A percentile compares a stretch with the other conserved stretches of the same genome.
Conservation (phyloP, 495 filamentous ascomycete species). For the Penicillium desertorum region DNA sequence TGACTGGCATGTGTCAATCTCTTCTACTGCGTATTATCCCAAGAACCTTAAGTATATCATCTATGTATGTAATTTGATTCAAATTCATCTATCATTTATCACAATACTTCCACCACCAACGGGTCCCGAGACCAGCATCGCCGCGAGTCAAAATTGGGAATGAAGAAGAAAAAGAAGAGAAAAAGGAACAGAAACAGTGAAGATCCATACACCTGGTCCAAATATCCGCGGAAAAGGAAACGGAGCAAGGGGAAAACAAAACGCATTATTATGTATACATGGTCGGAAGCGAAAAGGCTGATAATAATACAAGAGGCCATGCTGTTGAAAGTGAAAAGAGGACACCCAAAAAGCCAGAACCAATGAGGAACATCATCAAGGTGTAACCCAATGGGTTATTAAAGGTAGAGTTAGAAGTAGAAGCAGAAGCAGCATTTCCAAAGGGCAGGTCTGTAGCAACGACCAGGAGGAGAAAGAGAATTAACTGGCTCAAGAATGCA, state of each 20-base stretch:
- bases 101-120: neutral
- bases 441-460: slow-evolving; percentile 12
- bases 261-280: slow-evolving; percentile 15
- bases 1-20: neutral
- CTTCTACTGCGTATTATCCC: neutral
- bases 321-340: slow-evolving; percentile 7
- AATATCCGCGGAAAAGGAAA: neutral
- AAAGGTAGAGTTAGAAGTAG: neutral
- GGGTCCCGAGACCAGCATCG: neutral
- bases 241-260: neutral
- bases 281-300: slow-evolving; percentile 3
- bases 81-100: slow-evolving; percentile 10
- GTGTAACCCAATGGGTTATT: neutral
- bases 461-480: neutral
- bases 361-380: neutral
- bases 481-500: slow-evolving; percentile 18
- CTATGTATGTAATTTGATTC: slow-evolving; percentile 4
- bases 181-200: slow-evolving; percentile 1
- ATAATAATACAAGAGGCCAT: slow-evolving; percentile 20
- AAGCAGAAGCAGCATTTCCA: slow-evolving; percentile 3
- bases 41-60: neutral
- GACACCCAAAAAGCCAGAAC: neutral
- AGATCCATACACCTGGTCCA: neutral
- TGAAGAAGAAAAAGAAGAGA: neutral
- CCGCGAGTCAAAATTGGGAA: neutral